These are phyloP conservation scores for Aquilaria yunnanensis DNA, from an alignment of 345 rosid species.

Conservation along the genomic window DNA sequence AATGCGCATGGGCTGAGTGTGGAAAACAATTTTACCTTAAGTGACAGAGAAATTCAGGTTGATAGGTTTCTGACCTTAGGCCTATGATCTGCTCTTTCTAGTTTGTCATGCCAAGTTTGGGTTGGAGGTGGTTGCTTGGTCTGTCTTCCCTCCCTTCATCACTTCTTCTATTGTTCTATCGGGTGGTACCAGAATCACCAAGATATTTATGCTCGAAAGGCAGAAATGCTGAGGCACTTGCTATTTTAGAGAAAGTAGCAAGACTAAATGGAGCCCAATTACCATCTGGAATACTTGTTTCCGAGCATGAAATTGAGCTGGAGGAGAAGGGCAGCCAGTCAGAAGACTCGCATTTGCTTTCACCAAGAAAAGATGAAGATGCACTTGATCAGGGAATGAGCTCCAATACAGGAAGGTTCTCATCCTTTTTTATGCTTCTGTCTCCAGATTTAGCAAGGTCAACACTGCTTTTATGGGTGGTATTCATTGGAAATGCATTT, in stretches of 20 bases:
- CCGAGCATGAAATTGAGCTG: conserved; percentile 49
- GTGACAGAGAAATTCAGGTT: no score
- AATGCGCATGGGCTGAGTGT: no score
- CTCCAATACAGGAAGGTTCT: conserved; percentile 32
- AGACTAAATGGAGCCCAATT: conserved; percentile 41
- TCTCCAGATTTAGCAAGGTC: conserved; percentile 60
- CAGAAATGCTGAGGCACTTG: conserved; percentile 51
- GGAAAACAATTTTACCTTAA: no score
- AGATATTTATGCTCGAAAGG: conserved; percentile 76
- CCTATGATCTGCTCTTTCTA: conserved; percentile 20
- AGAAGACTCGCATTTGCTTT: conserved; percentile 40
- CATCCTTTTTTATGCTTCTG: conserved; percentile 48
- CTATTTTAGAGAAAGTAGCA: conserved; percentile 60
- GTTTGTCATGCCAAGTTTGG: conserved; percentile 78
- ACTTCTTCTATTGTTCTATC: conserved; percentile 70
- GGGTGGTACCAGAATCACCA: conserved; percentile 73
- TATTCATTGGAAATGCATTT: conserved; percentile 88
- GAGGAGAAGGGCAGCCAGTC: conserved; percentile 21
- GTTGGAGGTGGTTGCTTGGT: conserved; percentile 95
- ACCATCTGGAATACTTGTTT: conserved; percentile 64
- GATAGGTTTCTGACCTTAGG: background rate
- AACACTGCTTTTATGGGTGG: conserved; percentile 78
- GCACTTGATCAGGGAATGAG: conserved; percentile 23
- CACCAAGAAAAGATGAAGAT: conserved; percentile 19
- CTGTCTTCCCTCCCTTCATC: conserved; percentile 73